A percentile compares a stretch with the other conserved stretches of the same genome.
phyloP scores from a whole-genome alignment of 306 rosid species.

The Vigna trinervia region DNA sequence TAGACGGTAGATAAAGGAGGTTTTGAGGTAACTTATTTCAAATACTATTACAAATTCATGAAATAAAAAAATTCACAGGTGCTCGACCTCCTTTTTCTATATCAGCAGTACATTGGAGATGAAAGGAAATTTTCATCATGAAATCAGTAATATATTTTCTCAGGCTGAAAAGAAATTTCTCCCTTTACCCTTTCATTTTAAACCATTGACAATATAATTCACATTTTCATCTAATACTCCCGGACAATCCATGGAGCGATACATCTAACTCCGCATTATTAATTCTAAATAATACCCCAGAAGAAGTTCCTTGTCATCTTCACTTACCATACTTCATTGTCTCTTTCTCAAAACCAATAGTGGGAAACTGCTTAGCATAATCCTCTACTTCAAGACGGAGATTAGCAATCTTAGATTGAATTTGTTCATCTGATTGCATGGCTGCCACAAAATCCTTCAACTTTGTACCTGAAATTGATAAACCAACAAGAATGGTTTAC shows the following conservation, averaged over 20 bases:
- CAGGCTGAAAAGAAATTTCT: neutral
- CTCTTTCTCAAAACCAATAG: conserved; percentile 79
- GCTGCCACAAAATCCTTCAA: conserved; percentile 85
- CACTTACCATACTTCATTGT: conserved; percentile 77
- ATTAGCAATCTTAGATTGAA: conserved; percentile 70
- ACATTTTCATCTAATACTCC: conserved; percentile 18
- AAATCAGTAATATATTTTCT: neutral
- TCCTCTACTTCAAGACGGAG: conserved; percentile 77
- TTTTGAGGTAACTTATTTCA: neutral
- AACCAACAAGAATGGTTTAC: conserved; percentile 16
- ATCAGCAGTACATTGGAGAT: neutral
- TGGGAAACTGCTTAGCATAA: conserved; percentile 86
- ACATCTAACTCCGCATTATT: conserved; percentile 27
- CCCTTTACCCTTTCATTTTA: conserved; percentile 9
- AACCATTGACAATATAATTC: conserved; percentile 20
- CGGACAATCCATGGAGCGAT: conserved; percentile 2
- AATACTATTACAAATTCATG: conserved; percentile 26
- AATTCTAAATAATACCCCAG: conserved; percentile 25
- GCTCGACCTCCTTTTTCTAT: conserved; percentile 31
- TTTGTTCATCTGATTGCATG: conserved; percentile 65
- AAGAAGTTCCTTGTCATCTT: conserved; percentile 40
- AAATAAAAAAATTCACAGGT: conserved; percentile 3
- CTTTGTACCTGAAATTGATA: conserved; percentile 68
- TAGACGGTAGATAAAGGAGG: neutral
- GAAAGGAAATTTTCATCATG: conserved; percentile 9